A percentile compares a stretch with the other conserved stretches of the same genome.
These are phyloP conservation scores for Chaetomiaceae sp. DNA, from an alignment of 2,329 filamentous ascomycete species.

Conservation along the genomic window DNA sequence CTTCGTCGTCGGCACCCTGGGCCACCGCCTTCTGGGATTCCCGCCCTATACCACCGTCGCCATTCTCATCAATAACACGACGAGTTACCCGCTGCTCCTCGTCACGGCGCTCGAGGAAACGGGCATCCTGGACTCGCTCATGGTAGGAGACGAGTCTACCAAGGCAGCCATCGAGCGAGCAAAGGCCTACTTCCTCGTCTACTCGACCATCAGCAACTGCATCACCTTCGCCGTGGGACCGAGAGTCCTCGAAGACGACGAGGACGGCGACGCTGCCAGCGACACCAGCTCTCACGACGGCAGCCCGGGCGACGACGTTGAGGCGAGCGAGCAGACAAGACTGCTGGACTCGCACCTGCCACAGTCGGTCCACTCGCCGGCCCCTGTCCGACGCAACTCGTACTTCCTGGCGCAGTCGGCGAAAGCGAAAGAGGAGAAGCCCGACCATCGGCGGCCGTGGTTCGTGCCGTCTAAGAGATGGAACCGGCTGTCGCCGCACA, in stretches of 20 bases:
- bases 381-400: slow-evolving; percentile 2
- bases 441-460: slow-evolving; percentile 14
- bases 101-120: slow-evolving; percentile 43
- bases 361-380: neutral
- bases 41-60: slow-evolving; percentile 43
- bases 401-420: slow-evolving; percentile 5
- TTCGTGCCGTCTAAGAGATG: slow-evolving; percentile 14
- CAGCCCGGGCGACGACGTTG: neutral
- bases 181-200: slow-evolving; percentile 62
- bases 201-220: slow-evolving; percentile 58
- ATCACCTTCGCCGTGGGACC: slow-evolving; percentile 62
- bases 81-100: slow-evolving; percentile 42
- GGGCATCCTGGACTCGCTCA: slow-evolving; percentile 49
- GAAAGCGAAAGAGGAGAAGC: neutral
- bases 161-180: slow-evolving; percentile 49
- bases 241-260: slow-evolving; percentile 41
- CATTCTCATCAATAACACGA: slow-evolving; percentile 47
- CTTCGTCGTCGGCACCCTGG: slow-evolving; percentile 37
- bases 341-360: slow-evolving; percentile 9
- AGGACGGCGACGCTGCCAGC: neutral
- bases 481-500: slow-evolving; percentile 11
- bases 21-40: slow-evolving; percentile 36
- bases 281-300: neutral
- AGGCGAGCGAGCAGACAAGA: slow-evolving; percentile 18
- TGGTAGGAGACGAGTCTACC: slow-evolving; percentile 26